Evolutionary conservation across 31 red algal species (phyloP).

Genomic region (Bonnemaisonia californica): DNA sequence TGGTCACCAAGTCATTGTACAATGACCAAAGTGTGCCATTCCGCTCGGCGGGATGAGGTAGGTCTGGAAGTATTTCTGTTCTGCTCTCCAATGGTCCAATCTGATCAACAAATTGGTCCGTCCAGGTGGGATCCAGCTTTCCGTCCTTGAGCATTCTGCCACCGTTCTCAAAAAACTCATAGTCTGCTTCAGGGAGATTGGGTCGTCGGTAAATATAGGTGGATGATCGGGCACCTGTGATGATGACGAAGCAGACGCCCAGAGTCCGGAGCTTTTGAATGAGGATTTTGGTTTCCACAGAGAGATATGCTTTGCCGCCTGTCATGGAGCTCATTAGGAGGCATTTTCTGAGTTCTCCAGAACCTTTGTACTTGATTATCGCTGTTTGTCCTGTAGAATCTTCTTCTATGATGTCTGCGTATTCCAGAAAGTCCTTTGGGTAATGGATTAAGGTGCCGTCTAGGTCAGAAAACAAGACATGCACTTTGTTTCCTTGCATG

Average conservation of each 20-base stretch:
- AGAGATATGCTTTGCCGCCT: slow-evolving; percentile 72
- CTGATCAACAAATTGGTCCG: slow-evolving; percentile 51
- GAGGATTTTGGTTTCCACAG: slow-evolving; percentile 52
- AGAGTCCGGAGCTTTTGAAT: slow-evolving; percentile 59
- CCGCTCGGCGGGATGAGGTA: slow-evolving; percentile 34
- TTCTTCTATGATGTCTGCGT: slow-evolving; percentile 46
- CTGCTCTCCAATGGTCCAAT: slow-evolving; percentile 41
- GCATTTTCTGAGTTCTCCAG: slow-evolving; percentile 56
- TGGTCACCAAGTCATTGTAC: slow-evolving; percentile 39
- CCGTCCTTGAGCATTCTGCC: slow-evolving; percentile 70
- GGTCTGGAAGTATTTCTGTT: slow-evolving; percentile 30
- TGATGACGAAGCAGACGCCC: slow-evolving; percentile 79
- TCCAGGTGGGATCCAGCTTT: slow-evolving; percentile 64
- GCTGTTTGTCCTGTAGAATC: slow-evolving; percentile 7
- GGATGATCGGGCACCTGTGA: slow-evolving; percentile 87
- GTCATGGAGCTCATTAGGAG: slow-evolving; percentile 68
- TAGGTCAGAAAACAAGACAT: slow-evolving; percentile 87
- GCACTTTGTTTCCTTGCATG: neutral
- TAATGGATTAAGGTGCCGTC: slow-evolving; percentile 98
- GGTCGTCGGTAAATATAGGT: slow-evolving; percentile 72
- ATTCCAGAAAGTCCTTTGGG: slow-evolving; percentile 68
- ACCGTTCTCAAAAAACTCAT: slow-evolving; percentile 93
- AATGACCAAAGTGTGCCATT: slow-evolving; percentile 74
- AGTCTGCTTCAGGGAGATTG: slow-evolving; percentile 80
- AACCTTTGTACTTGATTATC: slow-evolving; percentile 70